Base-by-base conservation (phyloP, 768 basidiomycete species). In the Auriscalpium orientale region DNA sequence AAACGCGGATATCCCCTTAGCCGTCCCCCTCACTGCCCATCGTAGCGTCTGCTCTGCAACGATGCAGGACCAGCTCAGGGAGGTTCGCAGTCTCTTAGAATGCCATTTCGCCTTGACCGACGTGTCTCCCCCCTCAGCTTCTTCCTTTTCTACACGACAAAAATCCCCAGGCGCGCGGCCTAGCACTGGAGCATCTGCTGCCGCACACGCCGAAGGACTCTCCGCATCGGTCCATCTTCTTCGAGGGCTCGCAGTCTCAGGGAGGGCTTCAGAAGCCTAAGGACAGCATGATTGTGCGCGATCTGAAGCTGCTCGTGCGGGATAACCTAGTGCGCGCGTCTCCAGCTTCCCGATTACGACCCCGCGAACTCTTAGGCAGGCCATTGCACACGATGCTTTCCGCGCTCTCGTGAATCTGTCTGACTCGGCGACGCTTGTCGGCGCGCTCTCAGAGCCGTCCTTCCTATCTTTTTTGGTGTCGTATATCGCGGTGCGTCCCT, bases 331-430 rank as follows among this genome's bases (percentile, higher is more conserved):
- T 88, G 61, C 49, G 79, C 67, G 52, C 38, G 35, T 46, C 65
- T 53, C 61, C 57, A 21, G 53, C 20, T 40, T 40, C 37, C 36
- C 34, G 44, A 51, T 10, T 16, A 13, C 8, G 35, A 37, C 8
- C 33, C 52, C 44, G 33, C 20, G 28, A 57, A 51, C 55, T 53
- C 49, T 37, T 36, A 18, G 33, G 37, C 64, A 97, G 92, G 82
- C 84, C 55, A 82, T 92, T 51, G 91, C 95, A 1, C 95, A 98
- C 64, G 94, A 97, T 74, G 95, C 95, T 3, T 89, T 98, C 68
- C 84, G 90, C 58, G 93, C 94, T 2, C 77, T 98, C 50, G 85
- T 98, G 67, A 98, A 98, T 72, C 79, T 98, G 36, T 90, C 93
- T 3, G 94, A 95, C 71, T 88, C 87, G 34, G 76, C 87, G 8